phyloP scores from a whole-genome alignment of 768 basidiomycete genomes.

The Podaxis sp. region DNA sequence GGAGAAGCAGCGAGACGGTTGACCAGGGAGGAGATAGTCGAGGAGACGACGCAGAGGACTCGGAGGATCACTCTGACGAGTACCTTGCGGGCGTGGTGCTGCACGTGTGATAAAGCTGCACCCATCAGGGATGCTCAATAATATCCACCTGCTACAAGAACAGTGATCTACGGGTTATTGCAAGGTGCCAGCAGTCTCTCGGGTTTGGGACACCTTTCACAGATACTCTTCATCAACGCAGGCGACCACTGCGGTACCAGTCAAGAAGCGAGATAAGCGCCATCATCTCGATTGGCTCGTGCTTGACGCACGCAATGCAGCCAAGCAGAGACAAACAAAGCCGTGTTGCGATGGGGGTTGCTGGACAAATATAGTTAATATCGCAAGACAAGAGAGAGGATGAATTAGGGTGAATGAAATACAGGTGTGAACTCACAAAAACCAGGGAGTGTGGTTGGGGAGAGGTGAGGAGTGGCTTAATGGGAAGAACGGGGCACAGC shows the following conservation, averaged over 20 bases:
- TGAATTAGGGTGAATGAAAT: background rate
- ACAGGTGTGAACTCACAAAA: background rate
- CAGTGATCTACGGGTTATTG: background rate
- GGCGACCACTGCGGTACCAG: background rate
- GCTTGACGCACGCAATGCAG: background rate
- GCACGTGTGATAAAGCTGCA: conserved; percentile 6
- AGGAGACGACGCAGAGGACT: conserved; percentile 20
- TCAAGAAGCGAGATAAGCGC: background rate
- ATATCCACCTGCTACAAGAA: background rate
- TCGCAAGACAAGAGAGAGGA: background rate
- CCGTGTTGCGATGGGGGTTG: background rate
- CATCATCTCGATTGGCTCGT: background rate
- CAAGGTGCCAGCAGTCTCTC: background rate
- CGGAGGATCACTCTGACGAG: conserved; percentile 21
- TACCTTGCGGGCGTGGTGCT: conserved; percentile 18
- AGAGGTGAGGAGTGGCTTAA: background rate
- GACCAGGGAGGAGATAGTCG: conserved; percentile 24
- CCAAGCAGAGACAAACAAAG: background rate
- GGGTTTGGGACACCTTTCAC: background rate
- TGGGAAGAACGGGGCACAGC: conserved; percentile 12
- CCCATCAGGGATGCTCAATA: conserved; percentile 2
- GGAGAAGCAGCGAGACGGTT: conserved; percentile 40
- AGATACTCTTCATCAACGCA: background rate
- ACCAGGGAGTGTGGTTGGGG: background rate
- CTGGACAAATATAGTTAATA: background rate